These are phyloP conservation scores for Rhodotorula graminis DNA, from an alignment of 768 basidiomycete species.

Conservation along the genomic window DNA sequence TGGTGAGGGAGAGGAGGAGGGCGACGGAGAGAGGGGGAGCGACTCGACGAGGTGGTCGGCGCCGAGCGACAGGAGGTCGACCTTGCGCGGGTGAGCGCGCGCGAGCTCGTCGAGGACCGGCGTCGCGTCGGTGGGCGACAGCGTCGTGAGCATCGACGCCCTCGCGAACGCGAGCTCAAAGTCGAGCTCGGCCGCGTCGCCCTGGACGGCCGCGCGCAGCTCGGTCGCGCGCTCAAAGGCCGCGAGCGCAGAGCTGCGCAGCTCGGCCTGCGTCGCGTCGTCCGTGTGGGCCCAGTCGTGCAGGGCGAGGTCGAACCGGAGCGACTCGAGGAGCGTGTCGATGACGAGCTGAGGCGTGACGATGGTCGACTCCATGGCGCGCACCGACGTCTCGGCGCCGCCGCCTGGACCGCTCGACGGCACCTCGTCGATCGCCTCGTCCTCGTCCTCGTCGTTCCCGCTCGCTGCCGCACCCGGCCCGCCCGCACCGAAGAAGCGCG, in stretches of 20 bases:
- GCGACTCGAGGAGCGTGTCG: slow-evolving; percentile 34
- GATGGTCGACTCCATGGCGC: slow-evolving; percentile 18
- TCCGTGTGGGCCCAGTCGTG: neutral
- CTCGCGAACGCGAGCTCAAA: slow-evolving; percentile 17
- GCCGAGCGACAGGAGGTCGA: slow-evolving; percentile 22
- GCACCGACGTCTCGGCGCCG: neutral
- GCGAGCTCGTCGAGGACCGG: slow-evolving; percentile 4
- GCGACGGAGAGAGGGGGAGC: neutral
- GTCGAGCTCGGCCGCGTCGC: slow-evolving; percentile 15
- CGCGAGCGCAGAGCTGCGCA: neutral
- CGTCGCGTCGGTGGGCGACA: slow-evolving; percentile 1
- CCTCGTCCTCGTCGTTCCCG: neutral
- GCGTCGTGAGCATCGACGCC: slow-evolving; percentile 4
- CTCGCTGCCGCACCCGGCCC: neutral
- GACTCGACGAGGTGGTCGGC: slow-evolving; percentile 35
- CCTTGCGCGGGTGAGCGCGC: neutral
- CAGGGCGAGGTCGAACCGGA: slow-evolving; percentile 27
- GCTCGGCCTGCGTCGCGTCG: neutral
- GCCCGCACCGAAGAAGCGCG: slow-evolving; percentile 1
- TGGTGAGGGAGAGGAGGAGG: too few species aligned
- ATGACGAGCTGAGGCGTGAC: slow-evolving; percentile 33
- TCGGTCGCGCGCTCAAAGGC: slow-evolving; percentile 18
- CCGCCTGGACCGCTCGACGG: neutral
- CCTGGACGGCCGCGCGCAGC: slow-evolving; percentile 2
- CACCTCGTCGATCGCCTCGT: neutral